A percentile compares a stretch with the other conserved stretches of the same genome.
Evolutionary conservation across 2,329 filamentous ascomycete genomes (phyloP).

Genomic region (Thielaviopsis ethacetica): DNA sequence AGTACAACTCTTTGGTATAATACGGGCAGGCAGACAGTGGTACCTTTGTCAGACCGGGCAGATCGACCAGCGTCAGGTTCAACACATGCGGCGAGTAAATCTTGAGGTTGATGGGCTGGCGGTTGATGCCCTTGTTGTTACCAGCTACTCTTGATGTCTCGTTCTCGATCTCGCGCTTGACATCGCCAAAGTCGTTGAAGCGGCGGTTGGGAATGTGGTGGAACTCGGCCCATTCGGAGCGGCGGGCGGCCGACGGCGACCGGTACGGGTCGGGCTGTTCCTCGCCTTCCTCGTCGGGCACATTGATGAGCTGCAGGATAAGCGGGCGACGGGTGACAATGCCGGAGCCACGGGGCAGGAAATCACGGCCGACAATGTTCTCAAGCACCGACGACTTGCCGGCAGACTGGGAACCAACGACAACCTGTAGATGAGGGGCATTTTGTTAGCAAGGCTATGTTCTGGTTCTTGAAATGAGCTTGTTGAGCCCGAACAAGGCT

Average conservation of each 20-base stretch:
- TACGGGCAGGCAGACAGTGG: neutral
- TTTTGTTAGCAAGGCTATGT: slow-evolving; percentile 13
- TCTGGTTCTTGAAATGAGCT: neutral
- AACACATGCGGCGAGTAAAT: slow-evolving; percentile 96
- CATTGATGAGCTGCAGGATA: slow-evolving; percentile 96
- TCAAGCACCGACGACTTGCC: slow-evolving; percentile 97
- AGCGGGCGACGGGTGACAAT: slow-evolving; percentile 90
- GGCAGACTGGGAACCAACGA: slow-evolving; percentile 94
- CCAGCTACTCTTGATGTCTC: slow-evolving; percentile 85
- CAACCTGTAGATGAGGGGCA: slow-evolving; percentile 46
- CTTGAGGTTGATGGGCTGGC: slow-evolving; percentile 94
- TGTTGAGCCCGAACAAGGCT: slow-evolving; percentile 4
- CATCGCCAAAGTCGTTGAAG: slow-evolving; percentile 82
- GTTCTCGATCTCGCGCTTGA: slow-evolving; percentile 92
- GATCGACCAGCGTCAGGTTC: slow-evolving; percentile 87
- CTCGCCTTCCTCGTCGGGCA: slow-evolving; percentile 58
- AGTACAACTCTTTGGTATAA: slow-evolving; percentile 11
- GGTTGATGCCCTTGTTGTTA: slow-evolving; percentile 95
- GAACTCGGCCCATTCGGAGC: slow-evolving; percentile 80
- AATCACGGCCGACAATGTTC: slow-evolving; percentile 96
- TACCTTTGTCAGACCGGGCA: slow-evolving; percentile 85
- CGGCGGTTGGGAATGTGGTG: slow-evolving; percentile 81
- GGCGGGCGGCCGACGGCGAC: slow-evolving; percentile 52
- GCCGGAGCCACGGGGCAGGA: slow-evolving; percentile 86
- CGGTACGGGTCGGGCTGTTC: slow-evolving; percentile 59